Conservation (phyloP, 768 basidiomycete species). For the Pisolithus microcarpus region DNA sequence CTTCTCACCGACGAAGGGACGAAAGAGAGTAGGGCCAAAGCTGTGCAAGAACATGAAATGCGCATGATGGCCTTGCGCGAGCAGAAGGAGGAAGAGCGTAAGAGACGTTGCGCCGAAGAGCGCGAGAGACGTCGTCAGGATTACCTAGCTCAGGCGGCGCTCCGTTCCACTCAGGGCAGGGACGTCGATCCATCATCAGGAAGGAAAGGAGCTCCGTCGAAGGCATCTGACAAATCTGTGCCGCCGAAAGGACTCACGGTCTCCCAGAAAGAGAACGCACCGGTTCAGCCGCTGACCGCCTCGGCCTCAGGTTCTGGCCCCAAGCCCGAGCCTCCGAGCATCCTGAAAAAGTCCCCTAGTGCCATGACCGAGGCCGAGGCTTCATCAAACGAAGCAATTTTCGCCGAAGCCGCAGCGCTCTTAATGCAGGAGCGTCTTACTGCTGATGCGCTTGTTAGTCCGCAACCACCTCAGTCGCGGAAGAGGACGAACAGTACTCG, state of each 20-base stretch:
- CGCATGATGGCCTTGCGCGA: constrained; percentile 28
- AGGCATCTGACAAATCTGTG: constrained; percentile 10
- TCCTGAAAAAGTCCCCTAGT: constrained; percentile 22
- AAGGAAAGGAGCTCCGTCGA: constrained; percentile 10
- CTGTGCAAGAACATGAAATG: constrained; percentile 26
- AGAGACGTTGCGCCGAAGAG: constrained; percentile 23
- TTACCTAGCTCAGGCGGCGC: constrained; percentile 14
- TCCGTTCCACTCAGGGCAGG: constrained; percentile 12
- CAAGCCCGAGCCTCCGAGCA: constrained; percentile 16
- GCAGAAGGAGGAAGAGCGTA: constrained; percentile 26
- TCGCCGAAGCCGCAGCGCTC: constrained; percentile 17
- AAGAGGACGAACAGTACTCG: constrained; percentile 23
- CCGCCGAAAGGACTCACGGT: constrained; percentile 9
- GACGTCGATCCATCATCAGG: constrained; percentile 10
- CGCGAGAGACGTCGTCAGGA: constrained; percentile 21
- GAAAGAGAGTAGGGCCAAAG: constrained; percentile 22
- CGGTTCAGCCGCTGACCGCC: constrained; percentile 8
- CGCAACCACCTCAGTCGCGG: constrained; percentile 17
- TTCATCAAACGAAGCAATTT: constrained; percentile 19
- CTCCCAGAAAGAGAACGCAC: constrained; percentile 22
- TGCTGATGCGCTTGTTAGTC: constrained; percentile 1
- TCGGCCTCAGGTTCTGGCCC: constrained; percentile 2
- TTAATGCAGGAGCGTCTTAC: constrained; percentile 7
- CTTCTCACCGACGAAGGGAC: constrained; percentile 22
- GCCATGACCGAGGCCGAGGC: constrained; percentile 19